A percentile compares a stretch with the other conserved stretches of the same genome.
phyloP scores from a whole-genome alignment of 805 yeast genomes.

The Ogataea polymorpha region DNA sequence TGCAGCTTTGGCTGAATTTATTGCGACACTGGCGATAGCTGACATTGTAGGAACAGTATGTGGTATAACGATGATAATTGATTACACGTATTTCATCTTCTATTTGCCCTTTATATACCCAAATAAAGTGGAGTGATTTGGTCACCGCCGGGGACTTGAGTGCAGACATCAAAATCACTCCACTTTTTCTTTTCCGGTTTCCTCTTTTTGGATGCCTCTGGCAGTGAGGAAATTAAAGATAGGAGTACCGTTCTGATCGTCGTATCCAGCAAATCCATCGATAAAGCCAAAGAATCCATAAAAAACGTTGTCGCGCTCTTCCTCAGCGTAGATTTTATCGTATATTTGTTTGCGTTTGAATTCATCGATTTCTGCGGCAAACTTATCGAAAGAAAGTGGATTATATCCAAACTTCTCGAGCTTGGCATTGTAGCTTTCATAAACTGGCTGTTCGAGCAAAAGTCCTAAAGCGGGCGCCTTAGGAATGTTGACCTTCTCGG shows the following conservation, averaged over 20 bases:
- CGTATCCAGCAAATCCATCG: constrained; percentile 69
- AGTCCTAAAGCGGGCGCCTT: constrained; percentile 97
- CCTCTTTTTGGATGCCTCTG: constrained; percentile 36
- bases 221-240: constrained; percentile 59
- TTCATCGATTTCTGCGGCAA: constrained; percentile 67
- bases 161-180: constrained; percentile 1
- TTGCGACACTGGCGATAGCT: constrained; percentile 15
- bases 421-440: constrained; percentile 75
- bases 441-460: constrained; percentile 86
- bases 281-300: constrained; percentile 89
- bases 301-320: constrained; percentile 80
- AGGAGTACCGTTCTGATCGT: constrained; percentile 46
- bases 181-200: constrained; percentile 2
- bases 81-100: background rate
- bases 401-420: constrained; percentile 76
- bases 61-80: too few species aligned
- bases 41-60: constrained; percentile 11
- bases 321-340: constrained; percentile 89
- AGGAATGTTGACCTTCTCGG: constrained; percentile 80
- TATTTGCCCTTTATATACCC: constrained; percentile 3
- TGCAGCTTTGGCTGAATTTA: constrained; percentile 17
- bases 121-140: constrained; percentile 10
- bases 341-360: constrained; percentile 88
- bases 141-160: background rate
- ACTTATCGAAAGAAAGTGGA: constrained; percentile 63